phyloP scores from a whole-genome alignment of 2,329 filamentous ascomycete species.

The Fusarium sp. region DNA sequence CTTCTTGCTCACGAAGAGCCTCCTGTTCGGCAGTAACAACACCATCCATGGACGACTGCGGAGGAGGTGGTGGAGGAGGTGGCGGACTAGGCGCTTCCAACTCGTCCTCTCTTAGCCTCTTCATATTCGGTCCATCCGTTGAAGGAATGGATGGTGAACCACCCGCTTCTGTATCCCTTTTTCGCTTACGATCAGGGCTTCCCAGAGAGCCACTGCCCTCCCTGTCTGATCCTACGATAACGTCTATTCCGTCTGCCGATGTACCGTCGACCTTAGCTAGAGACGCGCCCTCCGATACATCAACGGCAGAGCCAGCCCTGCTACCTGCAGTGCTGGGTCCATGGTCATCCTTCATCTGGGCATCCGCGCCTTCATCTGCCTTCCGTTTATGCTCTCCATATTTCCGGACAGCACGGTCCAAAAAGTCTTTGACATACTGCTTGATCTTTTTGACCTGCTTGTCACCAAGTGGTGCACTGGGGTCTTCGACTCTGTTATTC shows the following conservation, averaged over 20 bases:
- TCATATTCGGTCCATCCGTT: conserved; percentile 67
- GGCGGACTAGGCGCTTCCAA: conserved; percentile 54
- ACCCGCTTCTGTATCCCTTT: conserved; percentile 59
- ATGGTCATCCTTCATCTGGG: conserved; percentile 35
- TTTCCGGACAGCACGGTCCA: conserved; percentile 87
- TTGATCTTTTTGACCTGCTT: conserved; percentile 87
- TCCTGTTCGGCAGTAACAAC: conserved; percentile 57
- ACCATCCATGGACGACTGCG: conserved; percentile 53
- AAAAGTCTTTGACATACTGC: conserved; percentile 83
- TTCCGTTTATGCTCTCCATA: conserved; percentile 74
- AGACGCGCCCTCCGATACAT: conserved; percentile 41
- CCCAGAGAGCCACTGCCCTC: conserved; percentile 59
- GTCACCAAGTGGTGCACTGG: conserved; percentile 74
- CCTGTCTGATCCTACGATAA: conserved; percentile 56
- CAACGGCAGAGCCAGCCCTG: conserved; percentile 16
- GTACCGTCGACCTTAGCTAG: conserved; percentile 22
- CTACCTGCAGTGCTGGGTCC: conserved; percentile 14
- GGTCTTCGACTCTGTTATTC: conserved; percentile 85
- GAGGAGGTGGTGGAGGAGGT: conserved; percentile 63
- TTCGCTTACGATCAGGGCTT: conserved; percentile 71
- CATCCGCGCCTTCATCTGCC: conserved; percentile 54
- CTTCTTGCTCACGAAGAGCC: conserved; percentile 62
- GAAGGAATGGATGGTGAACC: conserved; percentile 61
- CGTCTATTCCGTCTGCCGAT: conserved; percentile 50
- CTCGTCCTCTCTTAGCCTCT: conserved; percentile 64